phyloP scores from a whole-genome alignment of 2,329 filamentous ascomycete genomes.

The Monosporascus sp. region DNA sequence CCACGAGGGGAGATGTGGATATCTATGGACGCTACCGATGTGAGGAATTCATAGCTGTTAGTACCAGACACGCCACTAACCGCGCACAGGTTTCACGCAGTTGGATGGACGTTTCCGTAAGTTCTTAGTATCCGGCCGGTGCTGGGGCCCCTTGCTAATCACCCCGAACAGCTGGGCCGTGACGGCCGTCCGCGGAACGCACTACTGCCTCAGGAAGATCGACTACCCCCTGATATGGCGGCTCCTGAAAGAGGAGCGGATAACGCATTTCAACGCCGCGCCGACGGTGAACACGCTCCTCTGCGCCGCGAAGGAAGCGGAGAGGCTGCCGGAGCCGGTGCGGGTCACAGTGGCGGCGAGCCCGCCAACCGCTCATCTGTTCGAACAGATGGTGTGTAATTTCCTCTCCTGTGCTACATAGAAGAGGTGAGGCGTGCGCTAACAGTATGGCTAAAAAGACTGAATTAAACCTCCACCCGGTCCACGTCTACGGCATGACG shows the following conservation, averaged over 20 bases:
- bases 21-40: conserved; percentile 92
- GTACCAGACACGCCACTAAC: conserved; percentile 1
- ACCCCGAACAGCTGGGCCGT: conserved; percentile 59
- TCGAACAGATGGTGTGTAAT: conserved; percentile 74
- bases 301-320: conserved; percentile 73
- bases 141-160: not conserved
- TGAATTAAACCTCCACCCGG: conserved; percentile 74
- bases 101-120: conserved; percentile 76
- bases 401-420: not conserved
- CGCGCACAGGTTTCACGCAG: conserved; percentile 51
- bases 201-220: conserved; percentile 91
- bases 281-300: conserved; percentile 95
- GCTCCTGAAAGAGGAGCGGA: conserved; percentile 74
- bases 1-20: conserved; percentile 64
- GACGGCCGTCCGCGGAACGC: conserved; percentile 89
- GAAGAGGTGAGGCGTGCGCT: too few species aligned
- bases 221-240: conserved; percentile 93
- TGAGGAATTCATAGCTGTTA: conserved; percentile 41
- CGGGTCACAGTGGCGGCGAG: conserved; percentile 88
- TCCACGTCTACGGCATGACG: conserved; percentile 86
- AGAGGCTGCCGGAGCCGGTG: conserved; percentile 62
- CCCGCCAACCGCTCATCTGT: conserved; percentile 83
- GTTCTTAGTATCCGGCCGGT: conserved; percentile 2
- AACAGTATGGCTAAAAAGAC: conserved; percentile 11
- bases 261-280: conserved; percentile 94